Conservation (phyloP, 768 basidiomycete species). For the Scleroderma bovista region DNA sequence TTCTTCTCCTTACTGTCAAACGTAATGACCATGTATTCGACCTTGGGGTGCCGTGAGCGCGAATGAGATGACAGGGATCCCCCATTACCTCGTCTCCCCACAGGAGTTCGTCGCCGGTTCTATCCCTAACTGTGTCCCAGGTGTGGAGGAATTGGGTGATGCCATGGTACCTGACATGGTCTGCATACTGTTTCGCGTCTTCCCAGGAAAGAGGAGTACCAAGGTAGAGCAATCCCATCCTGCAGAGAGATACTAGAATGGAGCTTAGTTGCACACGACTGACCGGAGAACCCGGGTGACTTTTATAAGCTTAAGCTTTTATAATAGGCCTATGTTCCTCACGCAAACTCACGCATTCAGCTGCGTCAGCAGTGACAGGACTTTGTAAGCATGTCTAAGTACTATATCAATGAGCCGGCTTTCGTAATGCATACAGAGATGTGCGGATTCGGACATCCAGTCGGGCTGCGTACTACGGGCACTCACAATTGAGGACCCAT, state of each 20-base stretch:
- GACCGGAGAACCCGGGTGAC: too few species aligned
- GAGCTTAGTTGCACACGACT: too few species aligned
- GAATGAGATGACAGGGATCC: constrained; percentile 2
- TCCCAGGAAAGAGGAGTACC: constrained; percentile 93
- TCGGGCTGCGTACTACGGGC: too few species aligned
- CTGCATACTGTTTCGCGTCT: constrained; percentile 78
- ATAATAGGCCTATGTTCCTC: not conserved
- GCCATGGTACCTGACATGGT: constrained; percentile 88
- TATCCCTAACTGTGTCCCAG: constrained; percentile 89
- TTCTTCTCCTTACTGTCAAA: constrained; percentile 76
- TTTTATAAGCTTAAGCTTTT: too few species aligned
- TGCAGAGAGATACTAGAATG: not conserved
- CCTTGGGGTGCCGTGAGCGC: constrained; percentile 38
- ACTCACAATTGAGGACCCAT: not conserved
- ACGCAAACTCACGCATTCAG: not conserved
- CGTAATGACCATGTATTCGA: constrained; percentile 93
- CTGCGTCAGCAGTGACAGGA: not conserved
- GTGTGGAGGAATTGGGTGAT: constrained; percentile 92
- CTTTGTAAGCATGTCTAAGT: not conserved
- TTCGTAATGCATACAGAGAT: too few species aligned
- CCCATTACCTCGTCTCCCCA: constrained; percentile 94
- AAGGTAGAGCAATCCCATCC: constrained; percentile 89
- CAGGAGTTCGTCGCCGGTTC: constrained; percentile 84
- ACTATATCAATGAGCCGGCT: too few species aligned
- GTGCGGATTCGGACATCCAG: too few species aligned